Evolutionary conservation across 2,329 filamentous ascomycete genomes (phyloP), one percentile per base, ranked within the genome.

Genomic region (Fusarium citri): DNA sequence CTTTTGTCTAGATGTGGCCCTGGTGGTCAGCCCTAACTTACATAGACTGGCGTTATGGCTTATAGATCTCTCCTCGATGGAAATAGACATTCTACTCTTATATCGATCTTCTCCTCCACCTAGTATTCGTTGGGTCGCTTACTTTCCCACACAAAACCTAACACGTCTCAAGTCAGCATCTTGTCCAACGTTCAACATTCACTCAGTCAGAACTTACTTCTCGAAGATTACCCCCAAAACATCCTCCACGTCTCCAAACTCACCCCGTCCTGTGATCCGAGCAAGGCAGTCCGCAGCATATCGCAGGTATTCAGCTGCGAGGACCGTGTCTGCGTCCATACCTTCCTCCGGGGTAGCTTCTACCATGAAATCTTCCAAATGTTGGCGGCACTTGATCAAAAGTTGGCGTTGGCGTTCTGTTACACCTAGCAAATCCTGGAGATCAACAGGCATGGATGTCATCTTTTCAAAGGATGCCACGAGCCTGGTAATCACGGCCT

Each of bases 171-270:
- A 50, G 68, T 74, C 66, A 75, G 69, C 58, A 66, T 63, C 31
- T 55, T 55, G 46, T 46, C 49, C 37, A 25, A 55, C 46, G 58
- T 42, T 50, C 23, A n/a, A 15, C 30, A 60, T 26, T 22, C 18
- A 56, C 28, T 25, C 26, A 18, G 57, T 59, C 46, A 66, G 54
- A 63, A 88, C 88, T 85, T 83, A 97, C 93, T 97, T 98, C 80
- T 98, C 95, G 82, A 99, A 99, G 6, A 99, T 94, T 23, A 99
- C 94, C 0, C 96, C 96, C 46, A 99, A 82, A 10, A 99, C 93
- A 77, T 98, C 96, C 78, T 99, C 95, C 18, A 98, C 94, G 79
- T 98, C 95, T 4, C 94, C 93, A 42, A 87, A 88, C 74, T 94
- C 93, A 1, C 94, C 94, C 58, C 89, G 89, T 1, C 96, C 96